phyloP scores from a whole-genome alignment of 768 basidiomycete genomes.

The Amanita inopinata region DNA sequence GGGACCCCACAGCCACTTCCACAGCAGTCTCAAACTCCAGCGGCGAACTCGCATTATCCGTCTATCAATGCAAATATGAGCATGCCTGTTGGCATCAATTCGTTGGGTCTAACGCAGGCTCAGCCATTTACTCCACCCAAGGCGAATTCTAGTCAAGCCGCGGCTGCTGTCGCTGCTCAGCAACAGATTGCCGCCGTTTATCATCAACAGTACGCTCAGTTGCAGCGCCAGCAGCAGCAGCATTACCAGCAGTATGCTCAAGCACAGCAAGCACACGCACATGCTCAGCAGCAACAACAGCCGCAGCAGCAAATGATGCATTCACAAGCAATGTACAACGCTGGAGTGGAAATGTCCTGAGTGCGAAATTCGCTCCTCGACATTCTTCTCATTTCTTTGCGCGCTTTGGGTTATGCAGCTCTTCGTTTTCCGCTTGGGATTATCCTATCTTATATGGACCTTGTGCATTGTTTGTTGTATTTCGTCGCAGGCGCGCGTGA shows the following conservation, averaged over 20 bases:
- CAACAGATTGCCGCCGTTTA: conserved; percentile 17
- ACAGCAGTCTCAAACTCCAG: conserved; percentile 7
- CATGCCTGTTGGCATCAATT: not conserved
- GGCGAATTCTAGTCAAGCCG: conserved; percentile 6
- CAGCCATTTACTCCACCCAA: conserved; percentile 10
- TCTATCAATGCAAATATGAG: conserved; percentile 2
- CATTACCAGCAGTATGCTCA: conserved; percentile 23
- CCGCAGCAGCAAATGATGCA: conserved; percentile 5
- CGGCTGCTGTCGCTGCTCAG: conserved; percentile 8
- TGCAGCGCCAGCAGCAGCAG: conserved; percentile 21
- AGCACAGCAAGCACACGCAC: conserved; percentile 21
- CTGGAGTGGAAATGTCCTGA: conserved; percentile 2
- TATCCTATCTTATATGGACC: too few relatives aligned
- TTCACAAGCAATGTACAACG: conserved; percentile 3
- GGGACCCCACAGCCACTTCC: conserved; percentile 24
- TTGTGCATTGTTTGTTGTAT: too few relatives aligned
- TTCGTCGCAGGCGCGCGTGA: too few relatives aligned
- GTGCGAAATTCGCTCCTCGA: not conserved
- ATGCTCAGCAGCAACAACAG: conserved; percentile 14
- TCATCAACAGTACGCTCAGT: conserved; percentile 27
- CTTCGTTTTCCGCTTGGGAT: not conserved
- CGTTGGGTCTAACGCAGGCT: conserved; percentile 6
- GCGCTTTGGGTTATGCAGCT: not conserved
- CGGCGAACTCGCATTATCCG: conserved; percentile 4
- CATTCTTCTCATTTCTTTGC: not conserved